phyloP scores from a whole-genome alignment of 78 protist genomes.

The Trichosphaerium sp. region DNA sequence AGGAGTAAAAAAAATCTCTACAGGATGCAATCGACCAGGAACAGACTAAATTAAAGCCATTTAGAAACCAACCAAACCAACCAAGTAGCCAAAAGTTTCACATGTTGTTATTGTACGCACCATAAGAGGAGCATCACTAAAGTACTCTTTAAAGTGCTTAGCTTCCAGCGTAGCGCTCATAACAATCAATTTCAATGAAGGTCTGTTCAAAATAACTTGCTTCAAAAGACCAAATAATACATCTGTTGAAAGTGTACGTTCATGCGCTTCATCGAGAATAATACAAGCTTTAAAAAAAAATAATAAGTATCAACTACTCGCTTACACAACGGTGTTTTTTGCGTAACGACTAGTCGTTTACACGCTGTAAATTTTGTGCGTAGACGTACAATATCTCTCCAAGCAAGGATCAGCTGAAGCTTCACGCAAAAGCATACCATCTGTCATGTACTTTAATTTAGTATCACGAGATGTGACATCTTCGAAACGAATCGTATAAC shows the following conservation, averaged over 20 bases:
- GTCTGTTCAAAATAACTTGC: constrained; percentile 45
- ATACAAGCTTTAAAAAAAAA: constrained; percentile 20
- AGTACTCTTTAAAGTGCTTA: constrained; percentile 89
- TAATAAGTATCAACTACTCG: too few species aligned
- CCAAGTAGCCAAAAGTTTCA: too few species aligned
- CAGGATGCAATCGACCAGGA: constrained; percentile 88
- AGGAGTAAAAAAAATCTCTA: constrained; percentile 87
- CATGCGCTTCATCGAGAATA: constrained; percentile 99
- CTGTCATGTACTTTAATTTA: constrained; percentile 75
- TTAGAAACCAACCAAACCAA: too few species aligned
- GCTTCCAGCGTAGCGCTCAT: constrained; percentile 99
- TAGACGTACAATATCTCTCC: constrained; percentile 25
- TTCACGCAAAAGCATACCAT: constrained; percentile 98
- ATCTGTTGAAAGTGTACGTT: constrained; percentile 98
- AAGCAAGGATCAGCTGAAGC: constrained; percentile 91
- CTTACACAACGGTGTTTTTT: too few species aligned
- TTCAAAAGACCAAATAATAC: constrained; percentile 90
- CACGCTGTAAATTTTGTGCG: not conserved
- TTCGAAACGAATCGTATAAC: constrained; percentile 98
- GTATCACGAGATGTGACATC: constrained; percentile 79
- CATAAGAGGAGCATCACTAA: constrained; percentile 73
- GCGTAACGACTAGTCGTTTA: too few species aligned
- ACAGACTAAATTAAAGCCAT: too few species aligned
- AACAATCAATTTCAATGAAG: constrained; percentile 82
- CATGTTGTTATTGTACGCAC: constrained; percentile 29